Base-by-base conservation (phyloP, 1,139 yeast species). In the Geotrichum candidum region DNA sequence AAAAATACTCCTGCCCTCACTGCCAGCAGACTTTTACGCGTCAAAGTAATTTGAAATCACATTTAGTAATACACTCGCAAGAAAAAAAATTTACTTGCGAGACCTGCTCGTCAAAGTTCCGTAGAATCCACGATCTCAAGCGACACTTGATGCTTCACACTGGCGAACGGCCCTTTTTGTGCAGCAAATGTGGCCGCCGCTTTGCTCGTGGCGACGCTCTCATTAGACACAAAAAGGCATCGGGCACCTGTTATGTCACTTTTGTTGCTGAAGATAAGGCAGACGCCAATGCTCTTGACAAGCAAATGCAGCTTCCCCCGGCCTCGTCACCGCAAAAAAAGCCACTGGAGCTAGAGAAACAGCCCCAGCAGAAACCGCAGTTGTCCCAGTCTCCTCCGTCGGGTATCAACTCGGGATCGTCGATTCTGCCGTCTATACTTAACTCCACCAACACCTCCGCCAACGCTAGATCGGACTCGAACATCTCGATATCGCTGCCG, bases 141-240 rank as follows among this genome's bases (percentile, higher is more conserved):
- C 78, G 96, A 54, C 96, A 89, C 70, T 83, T 83, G 66, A 86
- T 86, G 72, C 77, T 86, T 46, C 96, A 89, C 70, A 83, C 91
- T 0, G 94, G 94, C 51, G 90, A 84, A 67, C 85, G 84, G 71
- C 92, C 94, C 1, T 86, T 76, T 70, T 74, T 73, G 50, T 88
- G 96, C 72, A 76, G 74, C 13, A 76, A 77, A 61, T 89, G 96
- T 73, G 82, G 83, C n/a, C 79, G 88, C 57, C 76, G 80, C 59
- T 89, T 89, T 75, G 90, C 95, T 0, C 76, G 96, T 35, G 86
- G 87, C 1, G 96, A 89, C 73, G 92, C 96, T 0, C 77, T 89
- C 46, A 82, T 84, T 1, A 78, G 96, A 61, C 89, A 84, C 72
- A 76, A 81, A 68, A 84, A 84, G 63, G 72, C 72, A 33, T 68